phyloP scores from a whole-genome alignment of 208 protist genomes.

The Acanthamoeba sp. region DNA sequence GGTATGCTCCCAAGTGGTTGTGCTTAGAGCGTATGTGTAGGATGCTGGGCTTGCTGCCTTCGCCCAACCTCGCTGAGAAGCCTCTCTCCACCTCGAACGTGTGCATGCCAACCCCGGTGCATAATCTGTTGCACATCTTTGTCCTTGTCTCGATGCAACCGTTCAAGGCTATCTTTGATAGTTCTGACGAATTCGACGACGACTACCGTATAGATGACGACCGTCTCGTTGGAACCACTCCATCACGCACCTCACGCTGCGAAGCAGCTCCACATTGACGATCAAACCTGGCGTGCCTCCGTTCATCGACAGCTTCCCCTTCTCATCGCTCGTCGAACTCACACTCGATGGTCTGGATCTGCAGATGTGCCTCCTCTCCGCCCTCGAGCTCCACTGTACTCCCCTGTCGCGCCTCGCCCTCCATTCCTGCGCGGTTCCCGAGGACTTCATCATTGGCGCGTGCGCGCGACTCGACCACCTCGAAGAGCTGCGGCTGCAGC shows the following conservation, averaged over 20 bases:
- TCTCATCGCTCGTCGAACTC: neutral
- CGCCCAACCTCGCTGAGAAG: neutral
- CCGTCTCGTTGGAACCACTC: neutral
- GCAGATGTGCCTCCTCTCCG: neutral
- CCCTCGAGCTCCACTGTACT: neutral
- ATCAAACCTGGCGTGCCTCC: neutral
- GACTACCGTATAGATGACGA: neutral
- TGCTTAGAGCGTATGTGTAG: neutral
- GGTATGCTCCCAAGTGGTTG: neutral
- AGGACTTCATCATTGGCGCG: neutral
- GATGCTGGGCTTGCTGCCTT: neutral
- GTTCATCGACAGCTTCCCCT: neutral
- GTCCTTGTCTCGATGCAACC: neutral
- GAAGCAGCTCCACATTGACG: no score
- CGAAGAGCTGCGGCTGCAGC: no score
- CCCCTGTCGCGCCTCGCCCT: neutral
- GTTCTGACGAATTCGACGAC: neutral
- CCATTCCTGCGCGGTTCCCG: neutral
- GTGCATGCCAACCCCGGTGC: neutral
- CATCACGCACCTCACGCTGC: neutral
- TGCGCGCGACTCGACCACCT: neutral
- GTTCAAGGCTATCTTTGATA: neutral
- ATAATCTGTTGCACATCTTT: no score
- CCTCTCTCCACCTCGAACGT: neutral
- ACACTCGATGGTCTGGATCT: neutral